Percentiles rank a stretch among this genome's conserved stretches.
Evolutionary conservation across 225 moss, liverwort and hornwort species (phyloP).

Genomic region (Thuidium tamariscinum): DNA sequence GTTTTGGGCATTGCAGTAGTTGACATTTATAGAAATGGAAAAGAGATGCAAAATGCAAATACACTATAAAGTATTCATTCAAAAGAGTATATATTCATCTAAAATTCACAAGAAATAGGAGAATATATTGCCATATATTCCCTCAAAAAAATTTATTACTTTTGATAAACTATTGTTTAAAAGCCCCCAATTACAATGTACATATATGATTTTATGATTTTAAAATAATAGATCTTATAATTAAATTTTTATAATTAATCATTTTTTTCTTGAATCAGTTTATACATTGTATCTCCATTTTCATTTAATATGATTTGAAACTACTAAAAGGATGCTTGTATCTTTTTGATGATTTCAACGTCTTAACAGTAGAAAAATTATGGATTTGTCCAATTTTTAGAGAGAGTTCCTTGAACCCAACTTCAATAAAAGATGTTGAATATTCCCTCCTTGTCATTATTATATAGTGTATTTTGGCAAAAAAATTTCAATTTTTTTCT

Average conservation of each 20-base stretch:
- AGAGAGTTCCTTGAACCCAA: fast-evolving
- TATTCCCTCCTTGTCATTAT: not conserved
- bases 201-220: not conserved
- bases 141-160: fast-evolving
- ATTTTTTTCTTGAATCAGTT: not conserved
- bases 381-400: fast-evolving
- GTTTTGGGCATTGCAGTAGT: fast-evolving
- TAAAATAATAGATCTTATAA: not conserved
- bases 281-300: not conserved
- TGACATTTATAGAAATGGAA: not conserved
- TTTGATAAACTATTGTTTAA: fast-evolving
- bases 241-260: not conserved
- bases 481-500: too few relatives aligned
- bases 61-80: not conserved
- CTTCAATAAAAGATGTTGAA: not conserved
- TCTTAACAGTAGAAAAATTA: not conserved
- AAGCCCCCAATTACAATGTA: fast-evolving
- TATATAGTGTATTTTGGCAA: too few relatives aligned
- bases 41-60: fast-evolving
- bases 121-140: fast-evolving
- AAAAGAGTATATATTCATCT: not conserved
- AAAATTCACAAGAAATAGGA: fast-evolving
- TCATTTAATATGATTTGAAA: fast-evolving
- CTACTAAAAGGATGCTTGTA: fast-evolving
- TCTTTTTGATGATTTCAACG: not conserved